These are phyloP conservation scores for Aspergillus fischeri DNA, from an alignment of 2,329 filamentous ascomycete species.

Conservation along the genomic window DNA sequence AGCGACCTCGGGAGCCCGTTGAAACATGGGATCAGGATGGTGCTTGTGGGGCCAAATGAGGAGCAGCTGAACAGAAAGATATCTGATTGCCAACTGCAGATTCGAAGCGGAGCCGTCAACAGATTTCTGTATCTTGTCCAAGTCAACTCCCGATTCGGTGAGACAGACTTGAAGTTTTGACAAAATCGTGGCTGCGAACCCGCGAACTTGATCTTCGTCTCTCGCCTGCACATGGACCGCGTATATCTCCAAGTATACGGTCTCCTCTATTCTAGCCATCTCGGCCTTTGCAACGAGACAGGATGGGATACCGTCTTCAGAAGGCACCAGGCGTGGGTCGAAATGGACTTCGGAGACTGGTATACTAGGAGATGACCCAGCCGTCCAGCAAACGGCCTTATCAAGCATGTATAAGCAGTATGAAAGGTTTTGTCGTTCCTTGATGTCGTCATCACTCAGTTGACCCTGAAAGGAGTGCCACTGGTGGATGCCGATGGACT, in stretches of 20 bases:
- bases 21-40: neutral
- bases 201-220: neutral
- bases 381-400: neutral
- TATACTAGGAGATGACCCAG: neutral
- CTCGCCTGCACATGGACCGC: neutral
- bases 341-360: neutral
- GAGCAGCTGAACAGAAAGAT: neutral
- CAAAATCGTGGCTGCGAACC: neutral
- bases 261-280: neutral
- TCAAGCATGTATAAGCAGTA: neutral
- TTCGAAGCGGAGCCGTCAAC: neutral
- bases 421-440: neutral
- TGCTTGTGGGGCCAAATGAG: neutral
- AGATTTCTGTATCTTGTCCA: neutral
- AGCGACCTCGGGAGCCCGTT: neutral
- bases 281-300: neutral
- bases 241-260: neutral
- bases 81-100: neutral
- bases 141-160: neutral
- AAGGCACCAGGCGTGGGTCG: neutral
- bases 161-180: neutral
- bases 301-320: neutral
- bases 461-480: neutral
- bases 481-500: neutral
- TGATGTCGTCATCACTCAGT: neutral